Conservation (phyloP, 1,284 basidiomycete genomes). For the Ustilago cynodontis region DNA sequence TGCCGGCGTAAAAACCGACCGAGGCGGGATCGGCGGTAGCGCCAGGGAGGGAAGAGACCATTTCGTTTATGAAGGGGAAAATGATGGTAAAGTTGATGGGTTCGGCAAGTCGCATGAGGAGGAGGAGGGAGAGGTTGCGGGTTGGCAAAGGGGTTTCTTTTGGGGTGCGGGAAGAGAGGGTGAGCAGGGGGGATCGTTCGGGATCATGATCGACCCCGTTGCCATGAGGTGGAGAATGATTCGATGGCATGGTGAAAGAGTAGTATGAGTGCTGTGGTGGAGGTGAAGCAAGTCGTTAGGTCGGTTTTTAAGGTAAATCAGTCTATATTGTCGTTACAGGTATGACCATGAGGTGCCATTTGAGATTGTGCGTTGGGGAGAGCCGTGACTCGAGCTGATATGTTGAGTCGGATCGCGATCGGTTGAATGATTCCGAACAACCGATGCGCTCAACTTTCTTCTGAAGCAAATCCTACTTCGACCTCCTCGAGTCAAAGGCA, state of each 20-base stretch:
- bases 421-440: too few species aligned
- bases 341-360: too few species aligned
- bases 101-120: slow-evolving; percentile 72
- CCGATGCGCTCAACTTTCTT: too few species aligned
- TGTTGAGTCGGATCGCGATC: too few species aligned
- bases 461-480: too few species aligned
- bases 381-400: too few species aligned
- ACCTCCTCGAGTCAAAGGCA: too few species aligned
- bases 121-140: slow-evolving; percentile 73
- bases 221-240: background rate
- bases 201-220: background rate
- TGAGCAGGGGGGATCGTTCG: slow-evolving; percentile 17
- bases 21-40: slow-evolving; percentile 3
- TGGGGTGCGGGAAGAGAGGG: background rate
- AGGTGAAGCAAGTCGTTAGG: too few species aligned
- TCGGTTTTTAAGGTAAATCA: too few species aligned
- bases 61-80: slow-evolving; percentile 78
- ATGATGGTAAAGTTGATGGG: slow-evolving; percentile 79
- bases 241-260: background rate
- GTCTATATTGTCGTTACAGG: too few species aligned
- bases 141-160: slow-evolving; percentile 73
- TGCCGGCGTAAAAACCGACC: slow-evolving; percentile 74
- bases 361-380: too few species aligned
- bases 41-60: slow-evolving; percentile 58
- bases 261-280: too few species aligned